Base-by-base conservation (phyloP, 2,329 filamentous ascomycete genomes). In the Curvularia hawaiiensis region DNA sequence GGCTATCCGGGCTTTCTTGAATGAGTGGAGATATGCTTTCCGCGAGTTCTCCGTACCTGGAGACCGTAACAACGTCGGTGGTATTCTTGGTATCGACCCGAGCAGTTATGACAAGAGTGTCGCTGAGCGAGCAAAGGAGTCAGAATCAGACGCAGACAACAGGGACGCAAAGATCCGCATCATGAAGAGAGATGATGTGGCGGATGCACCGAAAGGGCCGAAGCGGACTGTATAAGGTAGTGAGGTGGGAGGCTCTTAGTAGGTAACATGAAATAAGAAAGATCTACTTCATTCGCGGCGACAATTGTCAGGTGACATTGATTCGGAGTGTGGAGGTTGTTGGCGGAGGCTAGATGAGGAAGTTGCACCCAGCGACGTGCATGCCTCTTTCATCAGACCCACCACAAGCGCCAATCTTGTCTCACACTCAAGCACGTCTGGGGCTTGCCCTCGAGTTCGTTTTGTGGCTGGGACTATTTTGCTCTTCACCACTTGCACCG, bases 21-120 rank as follows among this genome's bases (percentile, higher is more conserved):
- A 94, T 72, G 94, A 98, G 75, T 97, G 93, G 92, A 87, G 91
- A 61, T 99, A 97, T 74, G 90, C 91, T 0, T 99, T 94, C 78
- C 89, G 94, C 53, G 95, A 99, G 78, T 99, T 99, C 77, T 95
- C 90, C 38, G 93, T 97, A 10, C 92, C 93, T 2, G 94, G 94
- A n/a, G 95, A 98, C 76, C 86, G 92, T 79, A 93, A 92, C 58
- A 94, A 95, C 43, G 82, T 88, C 22, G 86, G 86, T 38, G 86
- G 86, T 10, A 87, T 89, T 54, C 72, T 89, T 7, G 86, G 86
- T 9, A 85, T 89, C 56, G 85, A 88, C 69, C 84, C 85, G 1
- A 83, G 79, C 56, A 87, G 82, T 71, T 87, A 82, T 65, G 84
- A 87, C 61, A 79, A 72, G 72, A 80, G 65, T 58, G 65, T 75